Conservation (phyloP, 108 stramenopile species). For the Cyclotella baltica region DNA sequence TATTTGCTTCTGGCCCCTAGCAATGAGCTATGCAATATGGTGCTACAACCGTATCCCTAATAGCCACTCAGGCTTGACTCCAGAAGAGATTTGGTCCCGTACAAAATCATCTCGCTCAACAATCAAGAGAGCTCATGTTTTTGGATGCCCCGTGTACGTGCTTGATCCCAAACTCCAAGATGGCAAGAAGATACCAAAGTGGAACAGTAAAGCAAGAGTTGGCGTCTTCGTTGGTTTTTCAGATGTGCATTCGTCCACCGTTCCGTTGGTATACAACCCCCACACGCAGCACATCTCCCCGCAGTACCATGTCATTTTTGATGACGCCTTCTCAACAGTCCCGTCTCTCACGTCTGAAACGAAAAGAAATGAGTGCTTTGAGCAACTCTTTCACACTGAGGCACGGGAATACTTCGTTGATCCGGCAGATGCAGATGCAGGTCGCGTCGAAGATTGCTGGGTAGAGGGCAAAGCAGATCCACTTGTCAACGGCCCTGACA, state of each 20-base stretch:
- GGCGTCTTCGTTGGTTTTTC: no score
- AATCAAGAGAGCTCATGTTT: conserved; percentile 46
- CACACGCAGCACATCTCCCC: no score
- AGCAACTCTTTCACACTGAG: not conserved
- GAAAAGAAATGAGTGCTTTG: not conserved
- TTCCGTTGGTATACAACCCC: no score
- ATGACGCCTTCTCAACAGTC: no score
- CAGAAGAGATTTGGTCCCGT: conserved; percentile 20
- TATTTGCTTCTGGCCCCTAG: no score
- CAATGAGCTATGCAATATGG: no score
- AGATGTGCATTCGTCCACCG: no score
- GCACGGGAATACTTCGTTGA: not conserved
- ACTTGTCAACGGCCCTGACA: no score
- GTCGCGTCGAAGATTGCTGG: not conserved
- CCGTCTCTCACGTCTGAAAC: not conserved
- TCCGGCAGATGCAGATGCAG: conserved; percentile 2
- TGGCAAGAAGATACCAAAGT: no score
- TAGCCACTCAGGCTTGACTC: conserved; percentile 33
- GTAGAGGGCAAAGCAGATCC: not conserved
- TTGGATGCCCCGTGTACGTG: conserved; percentile 66
- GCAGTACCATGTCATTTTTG: no score
- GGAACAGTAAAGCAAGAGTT: no score
- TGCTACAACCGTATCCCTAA: conserved; percentile 18
- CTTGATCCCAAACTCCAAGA: conserved; percentile 68
- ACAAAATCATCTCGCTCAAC: no score